These are phyloP conservation scores for Hericium coralloides DNA, from an alignment of 768 basidiomycete species.

Conservation along the genomic window DNA sequence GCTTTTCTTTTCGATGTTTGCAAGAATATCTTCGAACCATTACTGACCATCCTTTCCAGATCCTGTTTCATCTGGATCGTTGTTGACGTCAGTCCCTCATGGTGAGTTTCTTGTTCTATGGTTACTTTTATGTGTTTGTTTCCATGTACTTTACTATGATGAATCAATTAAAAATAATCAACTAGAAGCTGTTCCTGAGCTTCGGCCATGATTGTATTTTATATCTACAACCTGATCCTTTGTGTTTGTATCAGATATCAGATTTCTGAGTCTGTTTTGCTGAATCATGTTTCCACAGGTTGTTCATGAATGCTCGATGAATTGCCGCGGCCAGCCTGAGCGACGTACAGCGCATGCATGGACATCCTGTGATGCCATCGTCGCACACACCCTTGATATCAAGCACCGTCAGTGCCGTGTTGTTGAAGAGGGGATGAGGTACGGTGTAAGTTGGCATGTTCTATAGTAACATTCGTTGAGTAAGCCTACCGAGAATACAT, in stretches of 20 bases:
- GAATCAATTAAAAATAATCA: slow-evolving; percentile 47
- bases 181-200: slow-evolving; percentile 90
- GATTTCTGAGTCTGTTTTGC: too few species aligned
- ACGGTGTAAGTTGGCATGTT: too few species aligned
- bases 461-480: too few species aligned
- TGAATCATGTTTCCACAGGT: too few species aligned
- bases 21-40: not conserved
- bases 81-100: not conserved
- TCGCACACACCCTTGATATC: too few species aligned
- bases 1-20: not conserved
- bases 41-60: not conserved
- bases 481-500: too few species aligned
- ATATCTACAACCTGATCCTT: slow-evolving; percentile 14
- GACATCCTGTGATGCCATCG: too few species aligned
- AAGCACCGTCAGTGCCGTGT: too few species aligned
- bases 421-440: too few species aligned
- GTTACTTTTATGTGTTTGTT: not conserved
- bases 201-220: slow-evolving; percentile 49
- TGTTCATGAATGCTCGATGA: too few species aligned
- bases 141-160: slow-evolving; percentile 23
- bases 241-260: not conserved
- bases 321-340: too few species aligned
- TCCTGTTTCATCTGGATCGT: not conserved
- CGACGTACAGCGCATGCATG: too few species aligned
- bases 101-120: not conserved